Conservation (phyloP, 805 yeast genomes). For the Metschnikowia colocasiae region DNA sequence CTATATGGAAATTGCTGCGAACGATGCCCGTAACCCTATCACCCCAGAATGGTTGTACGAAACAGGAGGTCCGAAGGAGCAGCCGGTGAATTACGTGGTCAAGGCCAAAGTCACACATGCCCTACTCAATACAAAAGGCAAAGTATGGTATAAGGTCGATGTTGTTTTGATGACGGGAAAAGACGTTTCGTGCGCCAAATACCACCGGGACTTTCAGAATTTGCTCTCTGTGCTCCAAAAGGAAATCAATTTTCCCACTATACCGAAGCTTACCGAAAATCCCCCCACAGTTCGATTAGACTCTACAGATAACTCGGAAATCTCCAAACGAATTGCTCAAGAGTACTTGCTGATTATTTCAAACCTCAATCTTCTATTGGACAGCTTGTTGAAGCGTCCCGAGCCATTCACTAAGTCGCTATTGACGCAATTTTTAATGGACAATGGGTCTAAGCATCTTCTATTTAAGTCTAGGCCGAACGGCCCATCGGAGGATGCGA, state of each 20-base stretch:
- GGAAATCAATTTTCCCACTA: background rate
- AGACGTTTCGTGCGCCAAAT: constrained; percentile 25
- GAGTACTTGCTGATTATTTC: background rate
- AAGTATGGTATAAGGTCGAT: constrained; percentile 36
- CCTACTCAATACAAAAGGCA: constrained; percentile 20
- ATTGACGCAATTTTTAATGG: constrained; percentile 3
- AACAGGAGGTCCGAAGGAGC: background rate
- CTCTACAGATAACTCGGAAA: background rate
- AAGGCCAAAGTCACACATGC: constrained; percentile 25
- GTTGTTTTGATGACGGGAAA: constrained; percentile 20
- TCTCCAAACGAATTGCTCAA: background rate
- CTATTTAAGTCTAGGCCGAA: background rate
- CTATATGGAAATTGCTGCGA: constrained; percentile 38
- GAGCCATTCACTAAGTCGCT: background rate
- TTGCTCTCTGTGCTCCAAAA: constrained; percentile 21
- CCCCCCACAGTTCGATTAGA: background rate
- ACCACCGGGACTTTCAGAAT: constrained; percentile 36
- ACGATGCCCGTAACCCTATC: constrained; percentile 34
- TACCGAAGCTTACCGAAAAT: background rate
- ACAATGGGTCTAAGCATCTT: background rate
- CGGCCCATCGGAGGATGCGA: background rate
- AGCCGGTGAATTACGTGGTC: constrained; percentile 9
- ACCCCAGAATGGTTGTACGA: constrained; percentile 31
- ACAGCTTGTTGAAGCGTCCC: constrained; percentile 1
- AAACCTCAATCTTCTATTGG: constrained; percentile 1